Evolutionary conservation across 1,139 yeast species (phyloP).

Genomic region (Candida sp.): DNA sequence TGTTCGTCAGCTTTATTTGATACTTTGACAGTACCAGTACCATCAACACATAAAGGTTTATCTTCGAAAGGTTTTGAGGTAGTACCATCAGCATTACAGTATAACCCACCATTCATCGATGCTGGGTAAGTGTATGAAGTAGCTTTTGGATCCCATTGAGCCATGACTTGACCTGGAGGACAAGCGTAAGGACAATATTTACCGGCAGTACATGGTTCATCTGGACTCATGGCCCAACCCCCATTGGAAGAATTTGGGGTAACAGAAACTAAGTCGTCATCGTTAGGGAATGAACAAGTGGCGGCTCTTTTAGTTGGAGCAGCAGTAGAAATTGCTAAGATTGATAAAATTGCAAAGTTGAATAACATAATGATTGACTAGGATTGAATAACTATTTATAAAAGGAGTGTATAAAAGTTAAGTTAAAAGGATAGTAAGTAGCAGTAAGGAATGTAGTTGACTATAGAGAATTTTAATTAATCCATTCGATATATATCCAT

Average conservation of each 20-base stretch:
- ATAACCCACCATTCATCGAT: slow-evolving; percentile 78
- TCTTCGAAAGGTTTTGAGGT: slow-evolving; percentile 59
- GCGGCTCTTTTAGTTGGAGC: slow-evolving; percentile 28
- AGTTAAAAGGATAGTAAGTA: neutral
- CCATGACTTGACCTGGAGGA: slow-evolving; percentile 78
- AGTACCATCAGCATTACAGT: slow-evolving; percentile 69
- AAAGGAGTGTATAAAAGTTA: neutral
- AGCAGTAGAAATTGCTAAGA: slow-evolving; percentile 20
- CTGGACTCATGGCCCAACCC: slow-evolving; percentile 89
- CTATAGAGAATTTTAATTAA: neutral
- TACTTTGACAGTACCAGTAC: slow-evolving; percentile 68
- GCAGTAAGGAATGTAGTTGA: neutral
- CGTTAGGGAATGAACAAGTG: slow-evolving; percentile 66
- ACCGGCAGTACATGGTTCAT: slow-evolving; percentile 70
- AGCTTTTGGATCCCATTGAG: slow-evolving; percentile 68
- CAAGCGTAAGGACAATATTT: slow-evolving; percentile 88
- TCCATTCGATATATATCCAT: neutral
- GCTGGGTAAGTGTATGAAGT: slow-evolving; percentile 62
- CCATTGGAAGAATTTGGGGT: slow-evolving; percentile 56
- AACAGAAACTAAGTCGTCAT: slow-evolving; percentile 65
- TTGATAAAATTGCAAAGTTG: slow-evolving; percentile 14
- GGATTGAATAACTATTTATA: neutral
- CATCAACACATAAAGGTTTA: slow-evolving; percentile 68
- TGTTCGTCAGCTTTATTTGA: slow-evolving; percentile 49
- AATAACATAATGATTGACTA: slow-evolving; percentile 16